Evolutionary conservation across 2,329 filamentous ascomycete species (phyloP), one percentile per base, ranked within the genome.

Genomic region (Hysterium pulicare): DNA sequence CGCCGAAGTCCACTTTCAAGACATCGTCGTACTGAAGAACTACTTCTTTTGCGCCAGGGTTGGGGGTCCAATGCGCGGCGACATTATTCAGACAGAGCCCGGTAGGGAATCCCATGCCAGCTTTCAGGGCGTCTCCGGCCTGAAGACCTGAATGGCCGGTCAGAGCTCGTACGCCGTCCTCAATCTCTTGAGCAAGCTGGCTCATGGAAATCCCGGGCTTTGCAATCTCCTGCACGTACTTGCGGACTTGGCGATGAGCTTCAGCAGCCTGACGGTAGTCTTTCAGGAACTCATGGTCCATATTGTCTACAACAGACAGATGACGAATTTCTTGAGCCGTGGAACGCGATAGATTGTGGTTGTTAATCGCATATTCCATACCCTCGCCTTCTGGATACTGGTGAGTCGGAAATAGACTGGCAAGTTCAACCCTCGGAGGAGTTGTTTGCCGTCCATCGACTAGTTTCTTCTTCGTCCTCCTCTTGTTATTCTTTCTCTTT

Each of bases 211-310:
- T 79, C 19, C 89, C 88, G 1, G 88, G 88, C 70, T 86, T 85
- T 55, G 90, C 85, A 54, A 78, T 83, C 58, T 82, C 83, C 67
- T 88, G 83, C 2, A 84, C 86, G 75, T 86, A 87, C 61, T 88
- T 82, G 42, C 88, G 84, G 44, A 93, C 87, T 63, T 94, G 87
- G 45, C 89, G 82, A 65, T 95, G 88, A 10, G 87, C 79, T 68
- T 94, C 89, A n/a, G 88, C 87, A 31, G 82, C 88, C 61, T 91
- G 80, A 47, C 89, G 84, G 64, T 90, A 93, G 59, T 94, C 87
- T 40, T 75, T 73, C 41, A 93, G 68, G 68, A 87, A 90, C 40
- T 87, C 82, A 51, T 79, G 81, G 60, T 88, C 83, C 72, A 89
- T 81, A 54, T 85, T 83, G 60, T 88, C 82, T 33, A 61, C 30